Evolutionary conservation across 2,329 filamentous ascomycete species (phyloP).

Genomic region (Metarhizium anisopliae): DNA sequence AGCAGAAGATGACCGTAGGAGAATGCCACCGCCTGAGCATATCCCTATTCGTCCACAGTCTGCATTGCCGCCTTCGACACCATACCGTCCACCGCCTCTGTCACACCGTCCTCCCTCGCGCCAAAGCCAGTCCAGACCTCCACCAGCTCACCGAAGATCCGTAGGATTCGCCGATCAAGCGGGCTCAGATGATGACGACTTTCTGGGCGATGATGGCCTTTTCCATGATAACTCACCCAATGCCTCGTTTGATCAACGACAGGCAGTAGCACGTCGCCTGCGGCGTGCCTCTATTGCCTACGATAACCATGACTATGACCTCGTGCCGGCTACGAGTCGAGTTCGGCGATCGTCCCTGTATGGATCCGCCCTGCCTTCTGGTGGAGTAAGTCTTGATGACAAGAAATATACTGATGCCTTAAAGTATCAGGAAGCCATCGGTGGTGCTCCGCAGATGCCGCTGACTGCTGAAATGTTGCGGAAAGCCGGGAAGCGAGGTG

Average conservation of each 20-base stretch:
- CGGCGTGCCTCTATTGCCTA: constrained; percentile 28
- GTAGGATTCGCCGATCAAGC: constrained; percentile 22
- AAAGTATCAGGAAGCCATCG: constrained; percentile 45
- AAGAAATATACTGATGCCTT: constrained; percentile 30
- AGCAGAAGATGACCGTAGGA: constrained; percentile 33
- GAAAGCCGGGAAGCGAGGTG: constrained; percentile 36
- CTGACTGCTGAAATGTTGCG: constrained; percentile 49
- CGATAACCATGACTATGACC: constrained; percentile 28
- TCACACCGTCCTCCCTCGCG: constrained; percentile 14
- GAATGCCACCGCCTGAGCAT: constrained; percentile 39
- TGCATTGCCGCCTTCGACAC: constrained; percentile 18
- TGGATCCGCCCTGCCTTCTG: constrained; percentile 22
- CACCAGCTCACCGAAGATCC: constrained; percentile 18
- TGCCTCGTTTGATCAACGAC: constrained; percentile 23
- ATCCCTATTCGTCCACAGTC: constrained; percentile 27
- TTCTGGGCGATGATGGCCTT: constrained; percentile 22
- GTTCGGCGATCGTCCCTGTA: constrained; percentile 33
- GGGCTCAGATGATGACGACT: constrained; percentile 30
- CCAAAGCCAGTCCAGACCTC: constrained; percentile 22
- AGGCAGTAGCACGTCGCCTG: constrained; percentile 22
- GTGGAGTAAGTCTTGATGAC: constrained; percentile 24
- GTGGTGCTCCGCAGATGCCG: constrained; percentile 33
- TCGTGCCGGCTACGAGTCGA: constrained; percentile 28
- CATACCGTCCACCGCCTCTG: constrained; percentile 20
- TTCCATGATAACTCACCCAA: constrained; percentile 31